A percentile compares a stretch with the other conserved stretches of the same genome.
These are phyloP conservation scores for Dactylellina parvicollis DNA, from an alignment of 2,329 filamentous ascomycete genomes.

Conservation along the genomic window DNA sequence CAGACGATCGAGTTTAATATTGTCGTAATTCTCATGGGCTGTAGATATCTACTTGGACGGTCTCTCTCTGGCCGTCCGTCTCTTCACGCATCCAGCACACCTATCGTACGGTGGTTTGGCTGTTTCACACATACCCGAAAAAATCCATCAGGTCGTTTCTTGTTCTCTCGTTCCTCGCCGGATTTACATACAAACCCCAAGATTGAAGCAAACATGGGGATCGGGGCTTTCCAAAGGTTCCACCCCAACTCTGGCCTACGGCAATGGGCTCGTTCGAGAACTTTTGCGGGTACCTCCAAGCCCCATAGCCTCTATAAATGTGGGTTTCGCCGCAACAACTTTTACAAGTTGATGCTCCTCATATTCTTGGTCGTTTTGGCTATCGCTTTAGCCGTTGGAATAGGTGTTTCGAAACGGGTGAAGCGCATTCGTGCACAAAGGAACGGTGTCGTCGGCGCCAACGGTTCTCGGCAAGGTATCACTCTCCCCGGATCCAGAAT, in stretches of 20 bases:
- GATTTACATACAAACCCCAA: not conserved
- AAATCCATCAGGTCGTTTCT: not conserved
- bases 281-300: conserved; percentile 58
- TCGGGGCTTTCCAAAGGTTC: conserved; percentile 48
- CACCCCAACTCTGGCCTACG: conserved; percentile 55
- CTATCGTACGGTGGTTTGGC: not conserved
- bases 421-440: conserved; percentile 43
- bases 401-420: conserved; percentile 53
- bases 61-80: too few species aligned
- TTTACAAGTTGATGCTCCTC: conserved; percentile 55
- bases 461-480: conserved; percentile 39
- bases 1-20: not conserved
- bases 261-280: conserved; percentile 55
- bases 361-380: conserved; percentile 47
- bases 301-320: conserved; percentile 56
- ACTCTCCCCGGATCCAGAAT: conserved; percentile 31
- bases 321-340: conserved; percentile 57
- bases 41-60: not conserved
- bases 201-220: conserved; percentile 6
- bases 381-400: conserved; percentile 49
- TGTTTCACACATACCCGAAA: not conserved
- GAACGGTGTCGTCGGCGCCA: conserved; percentile 46
- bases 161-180: not conserved
- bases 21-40: not conserved
- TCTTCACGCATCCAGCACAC: too few species aligned